A percentile compares a stretch with the other conserved stretches of the same genome.
Evolutionary conservation across 345 rosid species (phyloP).

Genomic region (Geranium rotundifolium): DNA sequence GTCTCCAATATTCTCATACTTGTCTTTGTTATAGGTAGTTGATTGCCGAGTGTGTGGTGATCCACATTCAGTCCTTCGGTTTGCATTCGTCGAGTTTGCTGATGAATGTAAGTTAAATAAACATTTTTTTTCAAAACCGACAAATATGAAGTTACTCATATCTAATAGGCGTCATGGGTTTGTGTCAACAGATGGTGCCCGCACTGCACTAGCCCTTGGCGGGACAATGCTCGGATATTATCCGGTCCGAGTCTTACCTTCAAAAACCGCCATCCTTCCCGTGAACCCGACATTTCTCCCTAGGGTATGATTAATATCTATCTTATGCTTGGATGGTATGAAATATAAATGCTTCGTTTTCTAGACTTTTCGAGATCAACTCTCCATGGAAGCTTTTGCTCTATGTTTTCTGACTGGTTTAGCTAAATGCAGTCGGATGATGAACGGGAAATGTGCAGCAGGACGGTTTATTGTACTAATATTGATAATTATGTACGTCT

Average conservation of each 20-base stretch:
- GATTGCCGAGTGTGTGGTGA: conserved; percentile 94
- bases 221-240: conserved; percentile 85
- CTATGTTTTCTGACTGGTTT: conserved; percentile 4
- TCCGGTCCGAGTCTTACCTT: conserved; percentile 82
- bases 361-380: neutral
- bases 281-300: conserved; percentile 91
- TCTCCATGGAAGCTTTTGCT: neutral
- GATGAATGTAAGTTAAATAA: conserved; percentile 55
- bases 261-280: conserved; percentile 93
- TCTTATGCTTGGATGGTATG: too few species aligned
- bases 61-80: conserved; percentile 89
- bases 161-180: neutral
- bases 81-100: conserved; percentile 86
- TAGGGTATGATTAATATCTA: conserved; percentile 36
- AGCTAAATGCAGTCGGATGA: conserved; percentile 66
- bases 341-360: too few species aligned
- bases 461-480: conserved; percentile 90
- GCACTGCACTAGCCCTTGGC: conserved; percentile 58
- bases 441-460: conserved; percentile 86
- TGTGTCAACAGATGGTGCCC: conserved; percentile 55
- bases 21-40: conserved; percentile 53
- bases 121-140: neutral
- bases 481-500: conserved; percentile 65
- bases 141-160: neutral
- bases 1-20: conserved; percentile 5